Percentiles rank a stretch among this genome's conserved stretches.
phyloP scores from a whole-genome alignment of 2,329 filamentous ascomycete species.

The Didymellaceae sp. region DNA sequence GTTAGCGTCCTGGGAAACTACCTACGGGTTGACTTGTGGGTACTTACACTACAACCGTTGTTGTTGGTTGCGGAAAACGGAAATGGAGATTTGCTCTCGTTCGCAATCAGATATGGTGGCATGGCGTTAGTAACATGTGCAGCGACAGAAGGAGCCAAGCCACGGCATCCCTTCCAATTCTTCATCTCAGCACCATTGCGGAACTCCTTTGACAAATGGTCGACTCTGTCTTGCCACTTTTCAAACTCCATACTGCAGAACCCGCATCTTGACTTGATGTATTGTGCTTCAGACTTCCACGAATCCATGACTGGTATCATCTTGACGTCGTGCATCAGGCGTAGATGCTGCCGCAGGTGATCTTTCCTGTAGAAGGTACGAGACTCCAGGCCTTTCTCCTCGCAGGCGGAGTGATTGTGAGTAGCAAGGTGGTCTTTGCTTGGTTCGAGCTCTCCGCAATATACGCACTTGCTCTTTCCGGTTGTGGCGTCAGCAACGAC shows the following conservation, averaged over 20 bases:
- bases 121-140: conserved; percentile 59
- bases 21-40: not conserved
- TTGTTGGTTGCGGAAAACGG: conserved; percentile 56
- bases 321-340: conserved; percentile 67
- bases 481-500: conserved; percentile 63
- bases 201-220: conserved; percentile 63
- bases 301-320: conserved; percentile 69
- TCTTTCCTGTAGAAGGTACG: conserved; percentile 69
- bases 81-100: conserved; percentile 54
- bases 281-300: conserved; percentile 63
- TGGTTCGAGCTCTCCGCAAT: conserved; percentile 63
- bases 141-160: conserved; percentile 56
- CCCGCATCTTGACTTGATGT: conserved; percentile 62
- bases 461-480: conserved; percentile 65
- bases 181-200: conserved; percentile 60
- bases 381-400: conserved; percentile 69
- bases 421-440: conserved; percentile 62
- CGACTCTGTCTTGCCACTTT: conserved; percentile 59
- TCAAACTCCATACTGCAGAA: conserved; percentile 58
- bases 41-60: conserved; percentile 38
- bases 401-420: conserved; percentile 68
- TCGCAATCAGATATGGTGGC: conserved; percentile 59
- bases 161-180: conserved; percentile 63
- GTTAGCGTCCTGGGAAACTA: conserved; percentile 14
- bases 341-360: conserved; percentile 66